Evolutionary conservation across 2,329 filamentous ascomycete species (phyloP), one percentile per base, ranked within the genome.

Genomic region (Fusarium denticulatum): DNA sequence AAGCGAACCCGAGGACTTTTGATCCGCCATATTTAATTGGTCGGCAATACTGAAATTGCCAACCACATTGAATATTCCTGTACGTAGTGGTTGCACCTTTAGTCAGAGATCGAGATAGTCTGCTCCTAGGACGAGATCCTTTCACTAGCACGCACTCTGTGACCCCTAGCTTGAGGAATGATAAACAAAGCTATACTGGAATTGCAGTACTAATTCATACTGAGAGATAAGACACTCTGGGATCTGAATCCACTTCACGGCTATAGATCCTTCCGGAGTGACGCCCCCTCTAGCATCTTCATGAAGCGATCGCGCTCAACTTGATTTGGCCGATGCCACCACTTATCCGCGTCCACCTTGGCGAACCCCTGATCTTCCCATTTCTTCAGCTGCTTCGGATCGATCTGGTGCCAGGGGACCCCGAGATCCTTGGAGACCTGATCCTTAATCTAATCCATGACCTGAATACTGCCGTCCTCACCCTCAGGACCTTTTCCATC

Each of bases 341-440:
- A 77, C 0, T 73, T 58, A 16, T 57, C 22, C 0, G 56, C 66
- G 16, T 67, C 57, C 6, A 74, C 30, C 22, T 71, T 67, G 3
- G 57, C 36, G 11, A 74, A 65, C 3, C 66, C 60, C 16, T 64
- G 58, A 22, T 72, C 20, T 11, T 63, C 64, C 68, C 71, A 73
- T n/a, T 67, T 49, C 39, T 50, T 46, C 1, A 66, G 45, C 1
- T 46, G n/a, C 20, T 67, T 60, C 2, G 32, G 13, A 7, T 72
- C 55, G 5, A 76, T 75, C 26, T 76, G 65, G 39, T 74, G 73
- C 37, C 32, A 76, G 0, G 75, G 71, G 0, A 73, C n/a, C 5
- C 62, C 50, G 1, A 76, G 4, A 7, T 77, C 66, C 45, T 77
- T 77, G 0, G 68, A 76, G 1, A 77, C 52, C 16, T 77, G 68